A percentile compares a stretch with the other conserved stretches of the same genome.
These are phyloP conservation scores for Wickerhamomyces alni DNA, from an alignment of 805 yeast genomes.

Conservation along the genomic window DNA sequence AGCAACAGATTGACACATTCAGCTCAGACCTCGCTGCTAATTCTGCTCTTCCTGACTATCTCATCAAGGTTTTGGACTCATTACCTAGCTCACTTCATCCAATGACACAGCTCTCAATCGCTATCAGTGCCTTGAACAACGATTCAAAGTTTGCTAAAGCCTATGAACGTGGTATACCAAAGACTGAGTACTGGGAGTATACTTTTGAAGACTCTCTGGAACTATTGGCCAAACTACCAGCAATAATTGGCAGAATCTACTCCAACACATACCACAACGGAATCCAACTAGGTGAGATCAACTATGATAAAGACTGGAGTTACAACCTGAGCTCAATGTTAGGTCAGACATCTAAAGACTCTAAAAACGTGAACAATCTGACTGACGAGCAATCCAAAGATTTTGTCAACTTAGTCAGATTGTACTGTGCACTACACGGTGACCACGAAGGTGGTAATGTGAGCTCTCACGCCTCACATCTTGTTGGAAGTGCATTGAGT, in stretches of 20 bases:
- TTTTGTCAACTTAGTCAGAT: slow-evolving; percentile 65
- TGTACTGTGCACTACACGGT: slow-evolving; percentile 69
- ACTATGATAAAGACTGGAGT: slow-evolving; percentile 59
- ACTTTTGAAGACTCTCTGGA: slow-evolving; percentile 66
- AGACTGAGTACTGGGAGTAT: slow-evolving; percentile 70
- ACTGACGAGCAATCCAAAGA: slow-evolving; percentile 38
- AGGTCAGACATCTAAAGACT: slow-evolving; percentile 44
- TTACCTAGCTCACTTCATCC: slow-evolving; percentile 71
- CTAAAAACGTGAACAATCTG: slow-evolving; percentile 26
- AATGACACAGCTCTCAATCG: slow-evolving; percentile 78
- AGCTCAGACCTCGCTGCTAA: slow-evolving; percentile 58
- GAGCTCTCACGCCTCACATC: slow-evolving; percentile 75
- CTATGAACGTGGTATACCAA: slow-evolving; percentile 63
- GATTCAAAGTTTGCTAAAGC: slow-evolving; percentile 68
- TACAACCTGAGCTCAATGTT: slow-evolving; percentile 61
- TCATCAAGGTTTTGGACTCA: slow-evolving; percentile 51
- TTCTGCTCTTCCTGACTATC: slow-evolving; percentile 60
- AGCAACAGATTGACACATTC: slow-evolving; percentile 48
- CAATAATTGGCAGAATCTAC: slow-evolving; percentile 69
- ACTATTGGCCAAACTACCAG: slow-evolving; percentile 68
- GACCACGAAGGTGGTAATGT: slow-evolving; percentile 87
- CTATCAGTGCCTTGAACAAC: slow-evolving; percentile 65
- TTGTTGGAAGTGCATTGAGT: slow-evolving; percentile 76
- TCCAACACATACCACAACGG: slow-evolving; percentile 55
- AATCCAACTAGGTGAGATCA: slow-evolving; percentile 44